Conservation (phyloP, 371 early-diverging fungal genomes). For the Saksenaea vasiformis region DNA sequence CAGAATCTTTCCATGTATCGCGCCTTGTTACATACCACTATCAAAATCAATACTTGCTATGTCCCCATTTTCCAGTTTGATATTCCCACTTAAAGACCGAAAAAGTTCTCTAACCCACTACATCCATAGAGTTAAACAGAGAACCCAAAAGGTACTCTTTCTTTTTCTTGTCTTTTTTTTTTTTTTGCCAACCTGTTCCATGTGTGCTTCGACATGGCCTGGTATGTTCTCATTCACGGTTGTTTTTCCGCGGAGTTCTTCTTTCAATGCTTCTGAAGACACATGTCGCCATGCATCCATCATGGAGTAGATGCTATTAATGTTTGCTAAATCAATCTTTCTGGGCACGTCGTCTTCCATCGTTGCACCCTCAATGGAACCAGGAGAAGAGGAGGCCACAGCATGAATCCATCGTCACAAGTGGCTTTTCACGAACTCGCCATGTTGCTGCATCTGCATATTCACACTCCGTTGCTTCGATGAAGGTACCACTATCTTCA, state of each 20-base stretch:
- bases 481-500: too few species aligned
- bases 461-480: too few species aligned
- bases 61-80: not conserved
- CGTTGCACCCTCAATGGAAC: too few species aligned
- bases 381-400: not conserved
- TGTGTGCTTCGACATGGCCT: not conserved
- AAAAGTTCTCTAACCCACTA: not conserved
- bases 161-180: too few species aligned
- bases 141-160: not conserved
- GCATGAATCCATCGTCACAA: slow-evolving; percentile 2
- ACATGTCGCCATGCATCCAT: not conserved
- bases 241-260: not conserved
- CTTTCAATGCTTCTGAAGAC: not conserved
- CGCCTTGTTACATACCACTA: too few species aligned
- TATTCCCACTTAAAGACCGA: not conserved
- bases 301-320: not conserved
- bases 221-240: not conserved
- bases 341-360: too few species aligned
- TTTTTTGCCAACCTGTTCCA: not conserved
- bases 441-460: too few species aligned
- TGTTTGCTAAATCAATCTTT: not conserved
- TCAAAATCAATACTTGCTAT: not conserved
- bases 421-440: too few species aligned
- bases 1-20: not conserved
- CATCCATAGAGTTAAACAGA: not conserved